Conservation (phyloP, 257 asterid species). For the Forsythia viridissima region DNA sequence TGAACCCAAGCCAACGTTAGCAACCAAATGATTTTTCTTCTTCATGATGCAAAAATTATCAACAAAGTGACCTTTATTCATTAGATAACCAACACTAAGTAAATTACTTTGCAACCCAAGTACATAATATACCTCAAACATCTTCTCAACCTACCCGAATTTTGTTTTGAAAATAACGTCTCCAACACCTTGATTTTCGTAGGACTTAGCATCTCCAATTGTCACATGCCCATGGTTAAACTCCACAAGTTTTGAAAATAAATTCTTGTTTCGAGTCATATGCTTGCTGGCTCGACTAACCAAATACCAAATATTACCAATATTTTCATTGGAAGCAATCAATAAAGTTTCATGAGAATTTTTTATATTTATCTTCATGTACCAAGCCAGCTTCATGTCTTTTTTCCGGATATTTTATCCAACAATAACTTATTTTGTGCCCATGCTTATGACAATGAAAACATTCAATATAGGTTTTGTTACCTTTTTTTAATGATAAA, state of each 20-base stretch:
- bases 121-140: background rate
- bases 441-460: background rate
- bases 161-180: background rate
- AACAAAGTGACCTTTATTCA: conserved; percentile 4
- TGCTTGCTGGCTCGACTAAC: background rate
- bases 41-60: conserved; percentile 2
- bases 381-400: background rate
- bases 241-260: background rate
- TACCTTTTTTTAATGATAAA: background rate
- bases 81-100: background rate
- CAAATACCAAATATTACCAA: background rate
- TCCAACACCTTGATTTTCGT: background rate
- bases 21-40: conserved; percentile 2
- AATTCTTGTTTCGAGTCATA: background rate
- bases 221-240: background rate
- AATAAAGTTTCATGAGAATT: conserved; percentile 4
- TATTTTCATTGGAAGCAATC: background rate
- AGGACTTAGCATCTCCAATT: background rate
- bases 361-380: background rate
- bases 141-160: background rate
- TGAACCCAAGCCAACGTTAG: background rate
- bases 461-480: background rate
- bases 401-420: background rate
- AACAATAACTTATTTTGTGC: background rate
- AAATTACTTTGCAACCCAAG: conserved; percentile 1